Evolutionary conservation across 495 filamentous ascomycete genomes (phyloP), one percentile per base, ranked within the genome.

Genomic region (Cryomyces minteri): DNA sequence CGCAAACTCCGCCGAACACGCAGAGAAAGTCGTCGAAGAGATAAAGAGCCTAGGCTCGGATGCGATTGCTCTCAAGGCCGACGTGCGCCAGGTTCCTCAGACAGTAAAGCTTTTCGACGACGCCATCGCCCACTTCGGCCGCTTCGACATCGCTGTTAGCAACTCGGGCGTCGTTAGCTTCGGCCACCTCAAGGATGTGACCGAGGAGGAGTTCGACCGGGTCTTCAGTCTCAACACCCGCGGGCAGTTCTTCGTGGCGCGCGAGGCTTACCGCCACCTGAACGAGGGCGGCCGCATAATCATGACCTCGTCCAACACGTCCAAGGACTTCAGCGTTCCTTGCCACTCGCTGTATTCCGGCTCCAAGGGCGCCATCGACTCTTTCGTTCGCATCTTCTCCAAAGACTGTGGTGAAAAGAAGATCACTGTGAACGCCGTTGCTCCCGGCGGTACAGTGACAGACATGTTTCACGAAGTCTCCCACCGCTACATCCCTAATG

Each of bases 401-500:
- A 58, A 58, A n/a, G 46, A 48, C 41, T 48, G 30, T 45, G 64
- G 66, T 28, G 38, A 49, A 14, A 60, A 54, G 40, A 53, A 61
- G 40, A 70, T 73, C 43, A 74, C 70, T 12, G 69, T 70, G 55
- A 75, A 75, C 50, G 68, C 65, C 43, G 62, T 76, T 34, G 72
- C 72, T 1, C 72, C 72, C 39, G 72, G 47, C 12, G 47, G 44
- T 28, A 40, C 31, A 0, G 37, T 10, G 14, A 47, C 47, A 6
- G 47, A 49, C 43, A 49, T 49, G 47, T 47, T 10, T 7, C 5
- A 5, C 28, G 47, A 47, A 6, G 28, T 32, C 9, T 43, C 44
- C 5, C 9, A 30, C 14, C 11, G 40, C n/a, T 49, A 49, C 33
- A 4, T 49, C 28, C 47, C 47, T 5, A 28, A 28, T 25, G 42